These are phyloP conservation scores for Keqinozyma sinolaborantium DNA, from an alignment of 1,139 yeast species.

Conservation along the genomic window DNA sequence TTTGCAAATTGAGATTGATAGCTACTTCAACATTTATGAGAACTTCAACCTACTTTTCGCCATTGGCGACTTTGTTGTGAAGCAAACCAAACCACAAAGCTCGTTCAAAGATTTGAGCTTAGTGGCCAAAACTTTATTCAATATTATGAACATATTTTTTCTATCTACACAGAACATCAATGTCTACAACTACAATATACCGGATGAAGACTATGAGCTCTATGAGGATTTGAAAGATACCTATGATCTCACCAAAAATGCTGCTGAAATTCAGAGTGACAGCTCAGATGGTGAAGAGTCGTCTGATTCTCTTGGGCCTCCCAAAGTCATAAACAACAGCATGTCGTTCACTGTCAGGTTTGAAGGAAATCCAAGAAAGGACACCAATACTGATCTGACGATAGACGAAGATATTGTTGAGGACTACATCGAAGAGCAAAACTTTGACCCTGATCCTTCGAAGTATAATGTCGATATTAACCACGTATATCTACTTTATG, in stretches of 20 bases:
- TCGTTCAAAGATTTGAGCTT: slow-evolving; percentile 11
- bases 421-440: slow-evolving; percentile 7
- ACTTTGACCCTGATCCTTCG: slow-evolving; percentile 5
- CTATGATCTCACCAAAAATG: slow-evolving; percentile 25
- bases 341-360: background rate
- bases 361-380: background rate
- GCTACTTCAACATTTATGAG: slow-evolving; percentile 36
- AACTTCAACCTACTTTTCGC: slow-evolving; percentile 42
- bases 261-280: slow-evolving; percentile 9
- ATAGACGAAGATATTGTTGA: slow-evolving; percentile 10
- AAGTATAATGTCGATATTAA: slow-evolving; percentile 10
- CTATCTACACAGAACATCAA: slow-evolving; percentile 40
- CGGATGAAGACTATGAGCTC: slow-evolving; percentile 24
- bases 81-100: slow-evolving; percentile 8
- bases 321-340: background rate
- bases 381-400: background rate
- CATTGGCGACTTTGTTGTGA: slow-evolving; percentile 32
- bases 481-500: slow-evolving; percentile 41
- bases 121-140: slow-evolving; percentile 24
- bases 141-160: slow-evolving; percentile 27
- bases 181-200: slow-evolving; percentile 35
- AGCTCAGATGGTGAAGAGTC: background rate
- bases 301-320: too few relatives aligned
- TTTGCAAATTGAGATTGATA: slow-evolving; percentile 37
- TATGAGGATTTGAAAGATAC: slow-evolving; percentile 35